phyloP scores from a whole-genome alignment of 495 filamentous ascomycete species.

The Pyronema omphalodes region DNA sequence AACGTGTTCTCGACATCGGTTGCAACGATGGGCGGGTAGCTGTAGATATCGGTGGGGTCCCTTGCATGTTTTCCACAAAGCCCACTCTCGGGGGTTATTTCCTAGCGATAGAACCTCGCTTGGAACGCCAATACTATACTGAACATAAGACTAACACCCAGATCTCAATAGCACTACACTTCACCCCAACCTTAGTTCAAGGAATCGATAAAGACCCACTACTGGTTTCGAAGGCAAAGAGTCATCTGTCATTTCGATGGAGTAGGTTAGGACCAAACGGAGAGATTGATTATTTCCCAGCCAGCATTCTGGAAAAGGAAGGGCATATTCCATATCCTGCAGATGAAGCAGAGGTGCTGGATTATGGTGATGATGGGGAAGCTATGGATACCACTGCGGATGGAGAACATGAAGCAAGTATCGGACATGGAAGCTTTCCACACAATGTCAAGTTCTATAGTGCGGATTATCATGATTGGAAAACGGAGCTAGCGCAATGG shows the following conservation, averaged over 20 bases:
- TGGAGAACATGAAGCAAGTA: no score
- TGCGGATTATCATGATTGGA: conserved; percentile 15
- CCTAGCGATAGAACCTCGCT: no score
- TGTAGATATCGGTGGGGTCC: conserved; percentile 24
- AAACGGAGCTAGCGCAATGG: conserved; percentile 13
- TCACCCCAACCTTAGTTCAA: conserved; percentile 21
- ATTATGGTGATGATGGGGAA: no score
- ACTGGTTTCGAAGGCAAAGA: conserved; percentile 23
- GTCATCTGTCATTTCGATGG: conserved; percentile 23
- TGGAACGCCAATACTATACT: no score
- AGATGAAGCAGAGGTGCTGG: background rate
- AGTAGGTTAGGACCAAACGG: conserved; percentile 14
- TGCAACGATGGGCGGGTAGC: conserved; percentile 27
- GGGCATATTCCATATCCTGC: conserved; percentile 18
- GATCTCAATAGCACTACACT: conserved; percentile 22
- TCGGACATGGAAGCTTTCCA: conserved; percentile 7
- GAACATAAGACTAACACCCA: no score
- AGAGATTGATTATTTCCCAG: conserved; percentile 25
- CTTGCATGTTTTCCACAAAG: background rate
- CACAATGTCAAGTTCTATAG: conserved; percentile 21
- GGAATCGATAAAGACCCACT: conserved; percentile 26
- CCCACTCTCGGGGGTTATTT: background rate
- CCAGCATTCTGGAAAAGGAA: conserved; percentile 25
- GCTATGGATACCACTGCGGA: no score
- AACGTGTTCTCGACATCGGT: conserved; percentile 26